Evolutionary conservation across 1,284 basidiomycete genomes (phyloP), one percentile per base, ranked within the genome.

Genomic region (Cryptococcus sp.): DNA sequence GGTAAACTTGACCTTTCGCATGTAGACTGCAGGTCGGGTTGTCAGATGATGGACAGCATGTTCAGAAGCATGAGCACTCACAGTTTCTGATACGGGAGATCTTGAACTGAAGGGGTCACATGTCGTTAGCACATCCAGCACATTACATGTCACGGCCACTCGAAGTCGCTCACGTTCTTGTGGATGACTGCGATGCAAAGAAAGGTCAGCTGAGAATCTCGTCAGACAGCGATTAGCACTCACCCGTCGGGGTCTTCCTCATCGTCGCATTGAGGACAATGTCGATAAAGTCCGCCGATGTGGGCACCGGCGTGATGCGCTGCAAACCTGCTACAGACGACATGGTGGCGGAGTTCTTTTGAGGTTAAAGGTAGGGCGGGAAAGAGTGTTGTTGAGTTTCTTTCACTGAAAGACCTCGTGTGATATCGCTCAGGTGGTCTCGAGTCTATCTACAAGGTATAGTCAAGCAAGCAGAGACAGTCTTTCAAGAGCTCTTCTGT

Each of bases 1-100:
- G 1, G 94, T 96, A 79, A 98, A 99, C 81, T 97, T 99, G 80
- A 99, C 94, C 80, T 98, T 99, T 77, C 94, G 87, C 95, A 98
- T 97, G 80, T 99, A 97, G 78, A 97, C 70, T 72, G 39, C 16
- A 55, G 0, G 23, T 4, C 22, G 90, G 68, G 89, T 88, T 57
- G 56, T 37, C 17, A 20, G 19, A 15, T 15, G 20, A 25, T 37
- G 13, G 1, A 8, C 26, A 4, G n/a, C 45, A 46, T 22, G 19
- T 3, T 16, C 20, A 34, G 44, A 3, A 50, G 23, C 47, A n/a
- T 29, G 29, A 34, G 2, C 8, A 34, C 68, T 57, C 48, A 72
- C 69, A 78, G 58, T 77, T 75, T 54, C 78, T 74, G 68, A 79
- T 79, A 74, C 78, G 78, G 38, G 77, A 78, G 66, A 99, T 99